Conservation (phyloP, 2,329 filamentous ascomycete species). For the Colletotrichum caudatum region DNA sequence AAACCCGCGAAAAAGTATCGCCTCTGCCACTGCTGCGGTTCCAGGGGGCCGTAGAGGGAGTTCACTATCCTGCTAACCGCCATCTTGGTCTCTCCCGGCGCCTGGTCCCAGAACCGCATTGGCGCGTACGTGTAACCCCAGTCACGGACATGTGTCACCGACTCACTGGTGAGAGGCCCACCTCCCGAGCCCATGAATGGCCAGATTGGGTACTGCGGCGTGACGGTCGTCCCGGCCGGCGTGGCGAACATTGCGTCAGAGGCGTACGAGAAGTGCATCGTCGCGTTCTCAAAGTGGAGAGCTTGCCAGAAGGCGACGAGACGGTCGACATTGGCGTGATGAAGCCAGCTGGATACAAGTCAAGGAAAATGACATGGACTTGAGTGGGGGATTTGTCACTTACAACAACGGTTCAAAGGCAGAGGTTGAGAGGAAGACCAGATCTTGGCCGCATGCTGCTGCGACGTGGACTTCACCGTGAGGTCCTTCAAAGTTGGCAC, state of each 20-base stretch:
- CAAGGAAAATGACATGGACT: not conserved
- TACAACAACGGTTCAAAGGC: slow-evolving; percentile 63
- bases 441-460: slow-evolving; percentile 52
- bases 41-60: slow-evolving; percentile 57
- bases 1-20: slow-evolving; percentile 13
- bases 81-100: slow-evolving; percentile 68
- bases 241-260: slow-evolving; percentile 57
- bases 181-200: slow-evolving; percentile 60
- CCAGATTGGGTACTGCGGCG: slow-evolving; percentile 59
- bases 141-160: slow-evolving; percentile 48
- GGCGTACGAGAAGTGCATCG: slow-evolving; percentile 52
- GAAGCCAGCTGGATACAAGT: slow-evolving; percentile 56
- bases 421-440: slow-evolving; percentile 55
- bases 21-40: not conserved
- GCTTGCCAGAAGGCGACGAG: slow-evolving; percentile 70
- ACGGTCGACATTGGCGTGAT: slow-evolving; percentile 72
- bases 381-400: slow-evolving; percentile 40
- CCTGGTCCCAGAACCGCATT: slow-evolving; percentile 63
- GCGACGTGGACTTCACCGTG: slow-evolving; percentile 58
- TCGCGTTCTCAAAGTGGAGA: slow-evolving; percentile 53
- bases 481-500: slow-evolving; percentile 58
- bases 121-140: slow-evolving; percentile 59
- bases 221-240: slow-evolving; percentile 54
- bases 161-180: slow-evolving; percentile 57
- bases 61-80: slow-evolving; percentile 70